These are phyloP conservation scores for Schizonepeta tenuifolia DNA, from an alignment of 257 asterid species.

Conservation along the genomic window DNA sequence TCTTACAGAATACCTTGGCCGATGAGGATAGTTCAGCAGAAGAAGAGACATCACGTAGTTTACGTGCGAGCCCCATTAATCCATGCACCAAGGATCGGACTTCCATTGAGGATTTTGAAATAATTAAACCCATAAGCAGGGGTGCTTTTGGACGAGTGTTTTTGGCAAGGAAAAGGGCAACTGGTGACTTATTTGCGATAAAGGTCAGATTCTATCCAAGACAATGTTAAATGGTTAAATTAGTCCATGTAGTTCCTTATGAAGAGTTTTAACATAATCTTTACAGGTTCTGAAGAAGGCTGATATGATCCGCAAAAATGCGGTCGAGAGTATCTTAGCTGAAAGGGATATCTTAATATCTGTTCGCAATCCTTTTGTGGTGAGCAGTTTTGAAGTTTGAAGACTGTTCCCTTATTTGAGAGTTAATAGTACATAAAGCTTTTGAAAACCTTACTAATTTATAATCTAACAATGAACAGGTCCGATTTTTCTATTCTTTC, in stretches of 20 bases:
- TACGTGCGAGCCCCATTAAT: constrained; percentile 92
- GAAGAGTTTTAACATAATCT: constrained; percentile 33
- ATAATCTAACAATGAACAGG: constrained; percentile 76
- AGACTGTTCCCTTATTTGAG: constrained; percentile 27
- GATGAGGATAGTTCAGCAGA: constrained; percentile 80
- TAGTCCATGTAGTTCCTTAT: constrained; percentile 13
- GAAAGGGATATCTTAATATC: constrained; percentile 97
- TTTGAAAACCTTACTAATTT: constrained; percentile 49
- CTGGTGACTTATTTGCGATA: constrained; percentile 97
- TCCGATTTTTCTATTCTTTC: constrained; percentile 99
- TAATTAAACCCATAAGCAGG: constrained; percentile 96
- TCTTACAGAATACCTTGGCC: constrained; percentile 44
- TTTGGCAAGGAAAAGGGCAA: constrained; percentile 90
- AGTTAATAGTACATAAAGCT: constrained; percentile 21
- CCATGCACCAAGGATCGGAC: constrained; percentile 87
- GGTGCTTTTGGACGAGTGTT: constrained; percentile 99
- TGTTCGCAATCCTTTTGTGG: constrained; percentile 99
- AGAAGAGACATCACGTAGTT: constrained; percentile 81
- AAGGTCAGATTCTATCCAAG: constrained; percentile 60
- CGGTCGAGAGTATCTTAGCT: constrained; percentile 94
- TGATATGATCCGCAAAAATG: constrained; percentile 95
- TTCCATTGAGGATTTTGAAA: constrained; percentile 97
- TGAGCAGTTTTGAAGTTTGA: constrained; percentile 49
- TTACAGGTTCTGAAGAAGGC: constrained; percentile 91
- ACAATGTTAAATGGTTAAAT: constrained; percentile 27